Evolutionary conservation across 164 flowering plant species (phyloP), one percentile per base, ranked within the genome.

Genomic region (Hamamelis virginiana): DNA sequence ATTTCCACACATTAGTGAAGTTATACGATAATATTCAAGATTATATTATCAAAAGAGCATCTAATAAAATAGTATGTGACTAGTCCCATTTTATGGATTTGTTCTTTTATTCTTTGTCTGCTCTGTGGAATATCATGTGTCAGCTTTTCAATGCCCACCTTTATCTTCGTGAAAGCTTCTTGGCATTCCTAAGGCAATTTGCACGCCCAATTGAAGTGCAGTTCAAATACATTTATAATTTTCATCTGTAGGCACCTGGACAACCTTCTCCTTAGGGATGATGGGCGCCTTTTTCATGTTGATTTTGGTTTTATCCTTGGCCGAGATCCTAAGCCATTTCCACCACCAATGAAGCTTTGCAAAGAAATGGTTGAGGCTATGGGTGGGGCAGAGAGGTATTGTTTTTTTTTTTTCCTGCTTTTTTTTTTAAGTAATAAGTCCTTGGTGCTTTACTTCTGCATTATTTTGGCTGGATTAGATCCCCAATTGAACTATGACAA

Each of bases 361-460:
- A 96, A 93, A 83, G 99, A 96, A 85, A 96, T 96, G 99, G 99
- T 96, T 47, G 99, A 93, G 74, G 99, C 99, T 62, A 96, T 96
- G 99, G 99, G 99, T 73, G 99, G 99, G 79, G 97, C 97, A 45
- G 99, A 91, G 80, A 96, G 98, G 99, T 96, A 80, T 33, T 5
- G 33, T 43, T 25, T 60, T 44, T 19, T 43, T 62, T 38, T 11
- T 16, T 9, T 60, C 38, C 22, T 55, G 22, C 6, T n/a, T 8
- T 25, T 25, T 27, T 18, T 15, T 1, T 33, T 33, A n/a, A n/a
- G 41, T 33, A 33, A 33, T 33, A 33, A 18, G 8, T 26, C 48
- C 52, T 62, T 56, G 47, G 9, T 67, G 23, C 18, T 43, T 62
- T 38, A 26, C 33, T 44, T 63, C 16, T 63, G 14, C 21, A 9